Base-by-base conservation (phyloP, 768 basidiomycete genomes). In the Paxillus involutus region DNA sequence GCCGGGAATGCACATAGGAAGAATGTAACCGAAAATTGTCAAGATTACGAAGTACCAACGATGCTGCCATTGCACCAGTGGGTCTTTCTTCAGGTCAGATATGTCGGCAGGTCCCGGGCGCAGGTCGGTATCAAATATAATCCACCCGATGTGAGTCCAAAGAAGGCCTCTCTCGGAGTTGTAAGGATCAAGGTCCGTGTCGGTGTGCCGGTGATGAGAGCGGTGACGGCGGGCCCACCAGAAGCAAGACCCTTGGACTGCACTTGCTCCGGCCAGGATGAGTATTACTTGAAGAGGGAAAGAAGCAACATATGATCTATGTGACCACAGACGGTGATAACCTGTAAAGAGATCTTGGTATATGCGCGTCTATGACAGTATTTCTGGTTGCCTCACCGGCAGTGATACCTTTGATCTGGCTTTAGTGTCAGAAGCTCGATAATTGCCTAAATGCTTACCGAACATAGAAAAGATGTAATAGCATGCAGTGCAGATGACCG, bases 391-490 rank as follows among this genome's bases (percentile, higher is more conserved):
- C 41, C 61, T 55, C 51, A 75, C 79, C 75, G 60, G 80, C 80
- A 13, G 81, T 82, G 51, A 82, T 80, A 51, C 79, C 79, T 79
- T 58, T 37, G n/a, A 51, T 36, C 37, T 16, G 54, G 44, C n/a
- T 42, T 61, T 21, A 62, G 58, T 29, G 58, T 51, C 57, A 52
- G 52, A 53, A 58, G 42, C 12, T 39, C 16, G 43, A 52, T 10
- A 39, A 19, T 19, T 35, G 40, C 13, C 12, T 30, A 52, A 35
- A 56, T 9, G 42, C 77, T 64, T 67, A 85, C 91, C 89, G 57
- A 94, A 74, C 81, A 94, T 91, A n/a, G 90, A 89, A 71, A 88
- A 89, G 59, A 86, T 72, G 75, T 94, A 96, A 76, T 92, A 95
- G 16, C 79, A 63, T 26, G 81, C 68, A 16, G 83, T 73, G 72